phyloP scores from a whole-genome alignment of 192 early-diverging fungal species.

The Rhizoclosmatium globosum region DNA sequence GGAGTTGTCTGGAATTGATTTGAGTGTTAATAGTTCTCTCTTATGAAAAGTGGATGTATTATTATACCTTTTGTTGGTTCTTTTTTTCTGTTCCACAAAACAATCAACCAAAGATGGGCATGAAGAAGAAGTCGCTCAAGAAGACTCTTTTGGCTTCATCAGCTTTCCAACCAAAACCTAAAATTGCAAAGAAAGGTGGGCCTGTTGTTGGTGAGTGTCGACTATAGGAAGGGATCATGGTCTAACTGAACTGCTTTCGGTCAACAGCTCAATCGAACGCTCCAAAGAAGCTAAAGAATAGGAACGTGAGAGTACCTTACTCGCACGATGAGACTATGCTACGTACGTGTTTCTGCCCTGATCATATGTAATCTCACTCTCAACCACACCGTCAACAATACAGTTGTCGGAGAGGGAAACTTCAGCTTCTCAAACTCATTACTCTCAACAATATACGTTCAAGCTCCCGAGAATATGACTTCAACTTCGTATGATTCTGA shows the following conservation, averaged over 20 bases:
- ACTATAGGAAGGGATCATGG: background rate
- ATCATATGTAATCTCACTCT: background rate
- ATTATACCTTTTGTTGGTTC: background rate
- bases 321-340: constrained; percentile 19
- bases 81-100: background rate
- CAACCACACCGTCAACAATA: background rate
- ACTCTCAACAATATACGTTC: constrained; percentile 61
- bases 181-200: background rate
- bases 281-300: constrained; percentile 8
- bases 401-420: constrained; percentile 66
- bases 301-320: constrained; percentile 10
- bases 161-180: background rate
- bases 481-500: constrained; percentile 84
- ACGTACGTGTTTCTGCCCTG: background rate
- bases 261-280: background rate
- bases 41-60: background rate
- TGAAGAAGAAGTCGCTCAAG: background rate
- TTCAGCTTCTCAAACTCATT: constrained; percentile 88
- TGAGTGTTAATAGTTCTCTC: too few species aligned
- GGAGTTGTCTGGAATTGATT: too few species aligned
- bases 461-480: constrained; percentile 62
- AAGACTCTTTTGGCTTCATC: constrained; percentile 1
- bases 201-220: background rate
- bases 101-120: background rate
- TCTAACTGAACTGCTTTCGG: background rate